Conservation (phyloP, 805 yeast species). For the Saturnispora zaruensis region DNA sequence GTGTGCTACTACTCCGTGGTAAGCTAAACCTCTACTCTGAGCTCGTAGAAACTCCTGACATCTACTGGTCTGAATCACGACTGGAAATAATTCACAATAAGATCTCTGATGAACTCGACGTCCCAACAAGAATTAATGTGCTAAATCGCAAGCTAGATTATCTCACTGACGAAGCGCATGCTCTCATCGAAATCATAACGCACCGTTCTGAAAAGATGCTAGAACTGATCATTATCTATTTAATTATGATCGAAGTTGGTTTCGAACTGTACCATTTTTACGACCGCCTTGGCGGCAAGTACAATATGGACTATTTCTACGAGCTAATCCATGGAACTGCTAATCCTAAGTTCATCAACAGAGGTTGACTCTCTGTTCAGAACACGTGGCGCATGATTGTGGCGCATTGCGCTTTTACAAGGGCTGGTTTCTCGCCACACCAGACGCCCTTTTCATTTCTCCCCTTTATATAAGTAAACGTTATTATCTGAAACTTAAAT, state of each 20-base stretch:
- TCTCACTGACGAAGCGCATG: slow-evolving; percentile 81
- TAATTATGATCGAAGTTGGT: slow-evolving; percentile 78
- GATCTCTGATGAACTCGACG: slow-evolving; percentile 65
- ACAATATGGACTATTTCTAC: slow-evolving; percentile 13
- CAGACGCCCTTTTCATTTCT: neutral
- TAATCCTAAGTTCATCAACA: neutral
- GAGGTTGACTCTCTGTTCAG: neutral
- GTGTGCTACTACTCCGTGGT: slow-evolving; percentile 68
- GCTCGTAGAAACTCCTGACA: slow-evolving; percentile 83
- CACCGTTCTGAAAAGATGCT: slow-evolving; percentile 69
- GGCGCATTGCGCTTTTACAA: neutral
- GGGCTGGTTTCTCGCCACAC: neutral
- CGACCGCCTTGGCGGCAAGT: slow-evolving; percentile 35
- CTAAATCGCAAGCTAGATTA: slow-evolving; percentile 82
- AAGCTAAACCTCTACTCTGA: slow-evolving; percentile 80
- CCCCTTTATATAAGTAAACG: neutral
- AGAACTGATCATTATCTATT: slow-evolving; percentile 81
- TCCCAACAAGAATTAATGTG: slow-evolving; percentile 67
- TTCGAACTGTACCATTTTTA: slow-evolving; percentile 73
- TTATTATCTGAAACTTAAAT: neutral
- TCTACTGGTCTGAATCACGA: slow-evolving; percentile 88
- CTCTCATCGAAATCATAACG: slow-evolving; percentile 61
- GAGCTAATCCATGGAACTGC: slow-evolving; percentile 4
- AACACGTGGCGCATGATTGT: neutral
- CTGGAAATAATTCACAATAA: slow-evolving; percentile 67